A percentile compares a stretch with the other conserved stretches of the same genome.
These are phyloP conservation scores for Neurospora hispaniola DNA, from an alignment of 495 filamentous ascomycete genomes.

Conservation along the genomic window DNA sequence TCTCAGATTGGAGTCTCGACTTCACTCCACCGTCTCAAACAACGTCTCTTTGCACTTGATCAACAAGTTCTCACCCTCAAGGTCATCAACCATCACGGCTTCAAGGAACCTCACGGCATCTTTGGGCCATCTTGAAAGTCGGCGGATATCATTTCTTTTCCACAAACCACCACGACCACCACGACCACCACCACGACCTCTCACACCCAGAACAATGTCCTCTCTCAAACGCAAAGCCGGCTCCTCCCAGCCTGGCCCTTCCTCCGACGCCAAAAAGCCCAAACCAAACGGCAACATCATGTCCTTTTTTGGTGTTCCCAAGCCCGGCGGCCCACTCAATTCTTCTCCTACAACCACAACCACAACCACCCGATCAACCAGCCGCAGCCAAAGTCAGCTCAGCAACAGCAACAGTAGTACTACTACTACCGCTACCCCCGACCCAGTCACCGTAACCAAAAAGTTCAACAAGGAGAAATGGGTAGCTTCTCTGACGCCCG, in stretches of 20 bases:
- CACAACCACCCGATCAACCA: not conserved
- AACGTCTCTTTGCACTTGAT: not conserved
- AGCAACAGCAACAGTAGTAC: slow-evolving; percentile 15
- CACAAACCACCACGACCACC: no score
- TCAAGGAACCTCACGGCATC: not conserved
- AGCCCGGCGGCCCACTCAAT: slow-evolving; percentile 8
- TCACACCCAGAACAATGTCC: slow-evolving; percentile 27
- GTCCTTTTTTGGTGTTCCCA: slow-evolving; percentile 42
- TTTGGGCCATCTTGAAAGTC: not conserved
- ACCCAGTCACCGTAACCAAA: slow-evolving; percentile 22
- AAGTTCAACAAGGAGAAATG: slow-evolving; percentile 86
- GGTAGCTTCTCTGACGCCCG: slow-evolving; percentile 63
- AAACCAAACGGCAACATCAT: slow-evolving; percentile 47
- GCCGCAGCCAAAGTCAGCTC: slow-evolving; percentile 3
- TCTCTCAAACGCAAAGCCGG: slow-evolving; percentile 59
- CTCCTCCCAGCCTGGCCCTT: slow-evolving; percentile 30
- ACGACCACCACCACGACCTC: no score
- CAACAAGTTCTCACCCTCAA: not conserved
- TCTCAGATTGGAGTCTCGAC: not conserved
- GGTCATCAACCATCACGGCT: not conserved
- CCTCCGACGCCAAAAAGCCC: slow-evolving; percentile 55
- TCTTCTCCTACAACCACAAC: not conserved
- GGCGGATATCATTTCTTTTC: no score
- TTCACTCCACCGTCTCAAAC: not conserved
- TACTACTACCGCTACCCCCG: slow-evolving; percentile 1